phyloP scores from a whole-genome alignment of 306 rosid genomes.

The Alnus rubra region DNA sequence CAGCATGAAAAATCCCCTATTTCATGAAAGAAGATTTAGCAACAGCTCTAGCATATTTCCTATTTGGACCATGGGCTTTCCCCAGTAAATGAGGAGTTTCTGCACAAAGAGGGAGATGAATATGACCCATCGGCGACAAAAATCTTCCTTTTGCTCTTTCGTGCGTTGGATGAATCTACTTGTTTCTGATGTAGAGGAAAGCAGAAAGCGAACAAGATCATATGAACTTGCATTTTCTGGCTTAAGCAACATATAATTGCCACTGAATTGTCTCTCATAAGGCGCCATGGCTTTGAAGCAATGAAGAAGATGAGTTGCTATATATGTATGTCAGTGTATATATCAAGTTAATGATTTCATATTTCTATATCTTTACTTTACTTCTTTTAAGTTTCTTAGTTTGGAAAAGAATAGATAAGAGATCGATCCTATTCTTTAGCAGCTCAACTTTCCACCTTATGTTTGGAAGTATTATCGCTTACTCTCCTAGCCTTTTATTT shows the following conservation, averaged over 20 bases:
- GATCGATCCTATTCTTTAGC: no score
- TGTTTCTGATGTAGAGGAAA: conserved; percentile 31
- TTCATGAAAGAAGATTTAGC: conserved; percentile 53
- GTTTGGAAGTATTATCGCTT: no score
- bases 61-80: conserved; percentile 24
- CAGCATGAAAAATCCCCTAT: conserved; percentile 58
- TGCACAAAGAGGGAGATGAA: conserved; percentile 53
- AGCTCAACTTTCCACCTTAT: no score
- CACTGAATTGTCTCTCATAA: conserved; percentile 17
- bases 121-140: conserved; percentile 61
- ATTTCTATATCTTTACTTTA: no score
- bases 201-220: conserved; percentile 46
- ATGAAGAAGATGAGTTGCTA: background rate
- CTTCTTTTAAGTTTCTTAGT: no score
- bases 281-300: conserved; percentile 37
- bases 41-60: conserved; percentile 41
- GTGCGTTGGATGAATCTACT: conserved; percentile 53
- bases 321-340: background rate
- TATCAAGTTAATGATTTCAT: background rate
- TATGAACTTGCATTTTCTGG: conserved; percentile 44
- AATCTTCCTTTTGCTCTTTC: conserved; percentile 2
- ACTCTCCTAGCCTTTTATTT: no score
- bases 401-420: no score
- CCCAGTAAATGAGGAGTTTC: conserved; percentile 20
- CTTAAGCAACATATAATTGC: conserved; percentile 43